Evolutionary conservation across 164 flowering plant genomes (phyloP).

Genomic region (Kingdonia uniflora): DNA sequence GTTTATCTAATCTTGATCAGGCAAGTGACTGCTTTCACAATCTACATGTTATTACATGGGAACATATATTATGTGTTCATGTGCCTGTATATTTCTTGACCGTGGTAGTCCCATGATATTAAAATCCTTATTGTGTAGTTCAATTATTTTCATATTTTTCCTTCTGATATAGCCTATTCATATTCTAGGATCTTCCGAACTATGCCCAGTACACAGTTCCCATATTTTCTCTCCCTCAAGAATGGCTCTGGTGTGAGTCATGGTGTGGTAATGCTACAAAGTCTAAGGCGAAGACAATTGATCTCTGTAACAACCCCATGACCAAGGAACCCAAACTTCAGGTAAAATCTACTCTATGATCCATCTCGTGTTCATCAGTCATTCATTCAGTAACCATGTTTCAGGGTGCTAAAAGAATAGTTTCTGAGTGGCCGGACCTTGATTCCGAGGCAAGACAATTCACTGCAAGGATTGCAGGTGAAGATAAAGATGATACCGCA

Average conservation of each 20-base stretch:
- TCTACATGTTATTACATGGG: background rate
- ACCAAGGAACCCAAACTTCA: conserved; percentile 98
- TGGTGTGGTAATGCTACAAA: conserved; percentile 12
- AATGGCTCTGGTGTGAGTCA: conserved; percentile 10
- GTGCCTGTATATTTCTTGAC: no score
- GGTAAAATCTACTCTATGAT: conserved; percentile 24
- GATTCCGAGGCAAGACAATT: conserved; percentile 73
- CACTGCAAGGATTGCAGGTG: conserved; percentile 68
- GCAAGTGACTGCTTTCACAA: conserved; percentile 17
- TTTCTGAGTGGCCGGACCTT: conserved; percentile 84
- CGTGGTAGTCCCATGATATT: no score
- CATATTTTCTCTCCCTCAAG: conserved; percentile 74
- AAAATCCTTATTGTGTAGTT: no score
- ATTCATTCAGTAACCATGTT: background rate
- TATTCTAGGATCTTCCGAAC: conserved; percentile 92
- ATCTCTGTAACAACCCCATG: conserved; percentile 90
- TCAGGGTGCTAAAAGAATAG: conserved; percentile 95
- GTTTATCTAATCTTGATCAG: conserved; percentile 95
- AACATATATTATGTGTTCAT: no score
- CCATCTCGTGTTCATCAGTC: no score
- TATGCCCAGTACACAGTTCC: conserved; percentile 95
- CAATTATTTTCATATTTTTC: no score
- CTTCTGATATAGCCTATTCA: background rate
- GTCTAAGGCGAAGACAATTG: conserved; percentile 9
- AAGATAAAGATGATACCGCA: conserved; percentile 40